phyloP scores from a whole-genome alignment of 192 early-diverging fungal species.

The Entomortierella parvispora region DNA sequence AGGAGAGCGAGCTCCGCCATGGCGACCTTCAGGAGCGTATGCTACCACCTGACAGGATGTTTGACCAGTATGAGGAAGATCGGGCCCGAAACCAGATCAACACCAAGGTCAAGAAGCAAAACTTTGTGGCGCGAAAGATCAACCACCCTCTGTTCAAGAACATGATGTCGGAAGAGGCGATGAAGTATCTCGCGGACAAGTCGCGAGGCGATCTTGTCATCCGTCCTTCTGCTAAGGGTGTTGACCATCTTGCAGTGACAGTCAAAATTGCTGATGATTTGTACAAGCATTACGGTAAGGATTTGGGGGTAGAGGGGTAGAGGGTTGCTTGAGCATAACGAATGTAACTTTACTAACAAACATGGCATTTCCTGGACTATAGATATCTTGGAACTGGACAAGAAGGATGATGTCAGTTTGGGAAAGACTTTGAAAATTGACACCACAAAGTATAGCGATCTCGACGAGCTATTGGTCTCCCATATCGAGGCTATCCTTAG shows the following conservation, averaged over 20 bases:
- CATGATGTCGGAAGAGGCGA: slow-evolving; percentile 76
- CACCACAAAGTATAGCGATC: slow-evolving; percentile 77
- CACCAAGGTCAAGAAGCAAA: slow-evolving; percentile 26
- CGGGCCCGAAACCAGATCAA: slow-evolving; percentile 39
- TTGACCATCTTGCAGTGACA: slow-evolving; percentile 90
- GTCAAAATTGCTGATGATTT: slow-evolving; percentile 91
- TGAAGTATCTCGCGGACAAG: slow-evolving; percentile 72
- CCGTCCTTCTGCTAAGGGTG: slow-evolving; percentile 89
- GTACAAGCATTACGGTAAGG: slow-evolving; percentile 86
- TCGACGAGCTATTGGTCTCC: slow-evolving; percentile 92
- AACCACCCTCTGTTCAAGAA: slow-evolving; percentile 89
- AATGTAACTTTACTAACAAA: too few relatives aligned
- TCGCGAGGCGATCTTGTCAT: slow-evolving; percentile 84
- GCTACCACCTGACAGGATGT: slow-evolving; percentile 67
- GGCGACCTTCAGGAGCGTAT: slow-evolving; percentile 56
- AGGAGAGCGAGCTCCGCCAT: slow-evolving; percentile 65
- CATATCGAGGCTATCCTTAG: slow-evolving; percentile 87
- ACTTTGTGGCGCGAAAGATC: slow-evolving; percentile 66
- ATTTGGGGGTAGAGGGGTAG: too few relatives aligned
- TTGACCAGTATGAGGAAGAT: slow-evolving; percentile 55
- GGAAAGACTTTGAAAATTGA: slow-evolving; percentile 77
- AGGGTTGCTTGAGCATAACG: too few relatives aligned
- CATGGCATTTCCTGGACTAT: not conserved
- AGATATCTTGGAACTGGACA: slow-evolving; percentile 78
- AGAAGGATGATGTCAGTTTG: slow-evolving; percentile 77